These are phyloP conservation scores for Botrytis galanthina DNA, from an alignment of 2,329 filamentous ascomycete species.

Conservation along the genomic window DNA sequence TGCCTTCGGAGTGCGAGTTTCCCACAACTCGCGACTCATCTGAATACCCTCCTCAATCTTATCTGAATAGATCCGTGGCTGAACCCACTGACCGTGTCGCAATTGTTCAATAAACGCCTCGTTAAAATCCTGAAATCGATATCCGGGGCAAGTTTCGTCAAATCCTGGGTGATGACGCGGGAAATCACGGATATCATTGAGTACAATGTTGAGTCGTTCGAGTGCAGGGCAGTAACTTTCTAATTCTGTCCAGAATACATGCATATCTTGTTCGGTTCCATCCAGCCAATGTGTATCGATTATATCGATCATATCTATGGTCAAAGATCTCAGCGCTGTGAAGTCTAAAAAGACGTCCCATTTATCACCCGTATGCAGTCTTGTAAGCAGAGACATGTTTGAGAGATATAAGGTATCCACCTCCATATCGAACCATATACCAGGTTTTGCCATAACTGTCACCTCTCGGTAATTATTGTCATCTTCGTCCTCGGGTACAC, in stretches of 20 bases:
- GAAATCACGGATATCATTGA: rapidly evolving
- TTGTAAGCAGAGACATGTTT: not conserved
- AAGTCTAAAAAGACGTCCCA: not conserved
- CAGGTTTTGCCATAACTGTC: not conserved
- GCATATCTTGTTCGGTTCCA: rapidly evolving
- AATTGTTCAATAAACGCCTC: not conserved
- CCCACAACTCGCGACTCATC: not conserved
- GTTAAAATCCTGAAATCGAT: not conserved
- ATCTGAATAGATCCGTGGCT: rapidly evolving
- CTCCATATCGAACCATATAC: not conserved
- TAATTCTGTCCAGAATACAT: not conserved
- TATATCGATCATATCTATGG: not conserved
- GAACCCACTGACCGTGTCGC: not conserved
- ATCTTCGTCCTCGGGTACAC: not conserved
- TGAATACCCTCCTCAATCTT: not conserved
- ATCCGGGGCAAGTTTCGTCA: rapidly evolving
- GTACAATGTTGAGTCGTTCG: not conserved
- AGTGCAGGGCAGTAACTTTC: not conserved
- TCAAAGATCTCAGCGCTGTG: not conserved
- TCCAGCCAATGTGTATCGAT: too few relatives aligned
- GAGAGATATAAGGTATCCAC: not conserved
- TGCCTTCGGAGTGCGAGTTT: not conserved
- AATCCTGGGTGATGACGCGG: rapidly evolving
- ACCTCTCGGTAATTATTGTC: not conserved
- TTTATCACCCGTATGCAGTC: rapidly evolving